These are phyloP conservation scores for Fragaria nilgerrensis DNA, from an alignment of 306 rosid genomes.

Conservation along the genomic window DNA sequence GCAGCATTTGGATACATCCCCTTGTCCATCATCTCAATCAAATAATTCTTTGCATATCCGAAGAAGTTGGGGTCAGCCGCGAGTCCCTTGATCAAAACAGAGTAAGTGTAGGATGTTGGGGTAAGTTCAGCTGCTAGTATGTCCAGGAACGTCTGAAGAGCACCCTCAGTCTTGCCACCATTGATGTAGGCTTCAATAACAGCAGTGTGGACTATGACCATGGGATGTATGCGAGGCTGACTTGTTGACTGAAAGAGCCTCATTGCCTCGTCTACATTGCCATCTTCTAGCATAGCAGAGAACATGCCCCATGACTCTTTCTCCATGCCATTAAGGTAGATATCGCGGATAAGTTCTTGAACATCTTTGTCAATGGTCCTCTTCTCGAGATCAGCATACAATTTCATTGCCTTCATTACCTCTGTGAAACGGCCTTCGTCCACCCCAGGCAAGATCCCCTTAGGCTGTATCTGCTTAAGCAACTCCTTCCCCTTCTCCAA, in stretches of 20 bases:
- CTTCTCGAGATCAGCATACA: background rate
- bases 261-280: constrained; percentile 34
- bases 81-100: constrained; percentile 57
- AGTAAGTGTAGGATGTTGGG: constrained; percentile 61
- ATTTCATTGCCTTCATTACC: background rate
- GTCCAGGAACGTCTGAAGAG: constrained; percentile 52
- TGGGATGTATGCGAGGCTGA: constrained; percentile 41
- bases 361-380: background rate
- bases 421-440: background rate
- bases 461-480: background rate
- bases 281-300: background rate
- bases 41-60: constrained; percentile 45
- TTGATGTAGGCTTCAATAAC: constrained; percentile 56
- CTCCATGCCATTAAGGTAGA: background rate
- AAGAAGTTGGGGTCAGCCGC: constrained; percentile 33
- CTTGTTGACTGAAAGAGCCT: constrained; percentile 44
- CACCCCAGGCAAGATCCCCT: background rate
- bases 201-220: constrained; percentile 61
- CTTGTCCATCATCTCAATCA: constrained; percentile 58
- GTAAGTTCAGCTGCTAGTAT: constrained; percentile 65
- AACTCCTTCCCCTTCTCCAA: background rate
- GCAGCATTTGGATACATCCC: constrained; percentile 52
- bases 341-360: background rate
- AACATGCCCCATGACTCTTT: background rate
- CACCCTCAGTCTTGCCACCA: constrained; percentile 53